These are phyloP conservation scores for Ganoderma lucidum DNA, from an alignment of 1,284 basidiomycete genomes.

Conservation along the genomic window DNA sequence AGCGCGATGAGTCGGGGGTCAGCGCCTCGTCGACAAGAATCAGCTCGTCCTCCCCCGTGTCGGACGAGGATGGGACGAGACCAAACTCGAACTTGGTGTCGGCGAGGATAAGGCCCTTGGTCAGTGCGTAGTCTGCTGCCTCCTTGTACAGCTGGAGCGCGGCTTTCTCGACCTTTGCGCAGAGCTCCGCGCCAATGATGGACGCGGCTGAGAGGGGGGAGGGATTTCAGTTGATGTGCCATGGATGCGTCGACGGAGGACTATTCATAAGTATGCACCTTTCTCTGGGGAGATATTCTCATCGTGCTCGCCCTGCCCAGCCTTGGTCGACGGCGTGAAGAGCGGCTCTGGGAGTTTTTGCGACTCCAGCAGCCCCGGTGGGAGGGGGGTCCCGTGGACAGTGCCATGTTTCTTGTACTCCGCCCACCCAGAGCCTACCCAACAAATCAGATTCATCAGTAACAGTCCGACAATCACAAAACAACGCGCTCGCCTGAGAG, in stretches of 20 bases:
- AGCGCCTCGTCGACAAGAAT: constrained; percentile 96
- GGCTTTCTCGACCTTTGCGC: constrained; percentile 62
- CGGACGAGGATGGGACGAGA: constrained; percentile 52
- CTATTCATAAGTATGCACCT: constrained; percentile 53
- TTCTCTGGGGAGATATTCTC: constrained; percentile 96
- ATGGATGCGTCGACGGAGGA: background rate
- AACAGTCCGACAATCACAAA: background rate
- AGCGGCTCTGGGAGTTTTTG: constrained; percentile 84
- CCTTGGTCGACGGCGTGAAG: constrained; percentile 98
- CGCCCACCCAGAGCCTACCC: constrained; percentile 89
- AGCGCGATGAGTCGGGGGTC: constrained; percentile 97
- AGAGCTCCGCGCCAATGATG: constrained; percentile 76
- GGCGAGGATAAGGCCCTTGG: constrained; percentile 92
- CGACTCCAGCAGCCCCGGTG: constrained; percentile 85
- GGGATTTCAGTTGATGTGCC: background rate
- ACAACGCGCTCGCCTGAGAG: constrained; percentile 74
- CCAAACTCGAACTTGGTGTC: constrained; percentile 92
- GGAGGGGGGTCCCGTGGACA: constrained; percentile 87
- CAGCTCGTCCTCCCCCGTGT: constrained; percentile 58
- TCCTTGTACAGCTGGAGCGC: constrained; percentile 78
- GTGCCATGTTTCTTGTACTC: constrained; percentile 93
- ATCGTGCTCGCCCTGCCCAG: constrained; percentile 93
- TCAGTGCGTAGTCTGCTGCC: constrained; percentile 82
- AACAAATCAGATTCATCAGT: background rate
- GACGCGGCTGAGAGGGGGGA: constrained; percentile 55